Evolutionary conservation across 2,329 filamentous ascomycete genomes (phyloP), one percentile per base, ranked within the genome.

Genomic region (Nigrograna mackinnonii): DNA sequence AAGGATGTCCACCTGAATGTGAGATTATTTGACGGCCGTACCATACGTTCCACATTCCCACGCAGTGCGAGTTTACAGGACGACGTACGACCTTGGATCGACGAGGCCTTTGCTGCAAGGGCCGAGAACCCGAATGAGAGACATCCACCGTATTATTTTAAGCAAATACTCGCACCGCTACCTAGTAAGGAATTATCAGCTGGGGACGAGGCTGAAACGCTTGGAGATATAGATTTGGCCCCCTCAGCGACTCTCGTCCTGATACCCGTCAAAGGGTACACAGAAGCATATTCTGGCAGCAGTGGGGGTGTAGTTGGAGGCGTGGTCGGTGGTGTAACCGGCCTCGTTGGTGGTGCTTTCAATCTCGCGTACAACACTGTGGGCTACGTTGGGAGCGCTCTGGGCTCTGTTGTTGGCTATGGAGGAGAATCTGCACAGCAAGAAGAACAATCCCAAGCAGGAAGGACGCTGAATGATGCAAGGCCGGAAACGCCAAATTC

Each of bases 231-330:
- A 6, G 88, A 84, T 1, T 75, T 96, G 0, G 78, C 83, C 1
- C 91, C 91, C 0, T 91, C 84, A 4, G 87, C 90, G 1, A 97
- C 89, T 0, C 75, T 96, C 3, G 84, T 96, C 7, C 80, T 96
- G 35, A 79, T 92, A 1, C 89, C 89, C 0, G 79, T 90, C 2
- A 75, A 78, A 24, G 76, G 76, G 1, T 84, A 79, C 52, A 78
- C 77, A 2, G 76, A 81, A 18, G 83, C 83, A 2, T 87, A 87
- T 56, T 63, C 69, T 2, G 59, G 65, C 9, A 57, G 61, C 9
- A 67, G 35, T 22, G 47, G 57, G 21, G 58, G 59, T 9, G 48
- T 67, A n/a, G 57, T 66, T 5, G 59, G 60, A 2, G 54, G 57
- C 2, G 58, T 57, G 2, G 42, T 41, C 13, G 53, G 49, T 5